phyloP scores from a whole-genome alignment of 768 basidiomycete genomes.

The Serendipita indica region DNA sequence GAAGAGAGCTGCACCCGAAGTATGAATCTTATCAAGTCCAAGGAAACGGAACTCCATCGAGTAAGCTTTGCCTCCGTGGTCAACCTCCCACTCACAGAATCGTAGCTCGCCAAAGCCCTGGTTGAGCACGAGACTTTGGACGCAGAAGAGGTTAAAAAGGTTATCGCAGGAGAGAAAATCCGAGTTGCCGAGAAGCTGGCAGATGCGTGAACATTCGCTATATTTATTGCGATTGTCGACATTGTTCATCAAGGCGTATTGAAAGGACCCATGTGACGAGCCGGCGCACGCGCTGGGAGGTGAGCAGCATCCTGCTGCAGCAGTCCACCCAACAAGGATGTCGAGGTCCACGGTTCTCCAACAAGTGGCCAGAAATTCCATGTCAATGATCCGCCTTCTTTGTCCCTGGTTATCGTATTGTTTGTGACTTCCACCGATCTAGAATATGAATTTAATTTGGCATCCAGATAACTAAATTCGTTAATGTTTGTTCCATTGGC shows the following conservation, averaged over 20 bases:
- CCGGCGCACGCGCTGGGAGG: background rate
- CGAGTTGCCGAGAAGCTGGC: conserved; percentile 44
- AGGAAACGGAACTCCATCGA: conserved; percentile 60
- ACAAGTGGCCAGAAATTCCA: background rate
- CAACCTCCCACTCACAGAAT: background rate
- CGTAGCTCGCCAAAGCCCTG: conserved; percentile 73
- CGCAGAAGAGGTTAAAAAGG: conserved; percentile 69
- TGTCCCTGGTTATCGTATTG: conserved; percentile 46
- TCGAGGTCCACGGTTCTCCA: background rate
- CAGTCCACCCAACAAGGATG: background rate
- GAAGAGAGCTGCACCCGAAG: conserved; percentile 57
- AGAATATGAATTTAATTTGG: conserved; percentile 44
- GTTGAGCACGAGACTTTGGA: conserved; percentile 92
- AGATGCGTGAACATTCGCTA: background rate
- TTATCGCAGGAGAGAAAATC: conserved; percentile 71
- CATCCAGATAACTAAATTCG: conserved; percentile 45
- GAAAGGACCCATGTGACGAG: background rate
- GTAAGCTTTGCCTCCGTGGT: conserved; percentile 26
- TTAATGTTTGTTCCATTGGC: conserved; percentile 63
- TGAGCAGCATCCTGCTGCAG: background rate
- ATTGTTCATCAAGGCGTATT: background rate
- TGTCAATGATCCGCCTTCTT: conserved; percentile 37
- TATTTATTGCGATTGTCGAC: background rate
- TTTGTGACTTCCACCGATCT: conserved; percentile 45
- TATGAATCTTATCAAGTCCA: conserved; percentile 43